A percentile compares a stretch with the other conserved stretches of the same genome.
phyloP scores from a whole-genome alignment of 164 flowering plant genomes.

The Nymphaea thermarum region DNA sequence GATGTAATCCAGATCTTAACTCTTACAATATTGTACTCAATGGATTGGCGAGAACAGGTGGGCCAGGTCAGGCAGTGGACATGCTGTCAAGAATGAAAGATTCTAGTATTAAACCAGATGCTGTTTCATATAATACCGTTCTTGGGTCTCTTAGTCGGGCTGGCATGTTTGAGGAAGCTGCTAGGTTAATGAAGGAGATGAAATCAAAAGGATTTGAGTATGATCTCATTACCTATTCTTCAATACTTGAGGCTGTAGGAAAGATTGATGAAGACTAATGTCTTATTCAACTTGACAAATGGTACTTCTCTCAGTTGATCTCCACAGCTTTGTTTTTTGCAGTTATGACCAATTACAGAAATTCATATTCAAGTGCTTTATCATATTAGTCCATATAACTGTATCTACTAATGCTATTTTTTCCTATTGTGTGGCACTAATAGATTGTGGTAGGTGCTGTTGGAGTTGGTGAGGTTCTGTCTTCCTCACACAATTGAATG shows the following conservation, averaged over 20 bases:
- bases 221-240: conserved; percentile 79
- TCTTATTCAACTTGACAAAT: neutral
- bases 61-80: conserved; percentile 64
- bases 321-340: too few relatives aligned
- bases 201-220: conserved; percentile 53
- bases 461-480: too few relatives aligned
- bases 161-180: conserved; percentile 96
- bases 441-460: too few relatives aligned
- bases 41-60: conserved; percentile 72
- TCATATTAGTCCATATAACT: too few relatives aligned
- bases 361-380: too few relatives aligned
- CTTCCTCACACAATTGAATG: too few relatives aligned
- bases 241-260: conserved; percentile 90
- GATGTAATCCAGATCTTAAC: conserved; percentile 67
- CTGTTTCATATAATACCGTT: conserved; percentile 79
- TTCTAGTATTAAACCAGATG: conserved; percentile 66
- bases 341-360: too few relatives aligned
- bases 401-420: too few relatives aligned
- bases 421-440: too few relatives aligned
- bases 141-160: conserved; percentile 85
- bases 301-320: too few relatives aligned
- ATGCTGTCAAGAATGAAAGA: conserved; percentile 68
- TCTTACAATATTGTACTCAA: conserved; percentile 82
- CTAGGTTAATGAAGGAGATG: conserved; percentile 88
- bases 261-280: conserved; percentile 43